Evolutionary conservation across 345 rosid genomes (phyloP).

Genomic region (Eucalyptus virginea): DNA sequence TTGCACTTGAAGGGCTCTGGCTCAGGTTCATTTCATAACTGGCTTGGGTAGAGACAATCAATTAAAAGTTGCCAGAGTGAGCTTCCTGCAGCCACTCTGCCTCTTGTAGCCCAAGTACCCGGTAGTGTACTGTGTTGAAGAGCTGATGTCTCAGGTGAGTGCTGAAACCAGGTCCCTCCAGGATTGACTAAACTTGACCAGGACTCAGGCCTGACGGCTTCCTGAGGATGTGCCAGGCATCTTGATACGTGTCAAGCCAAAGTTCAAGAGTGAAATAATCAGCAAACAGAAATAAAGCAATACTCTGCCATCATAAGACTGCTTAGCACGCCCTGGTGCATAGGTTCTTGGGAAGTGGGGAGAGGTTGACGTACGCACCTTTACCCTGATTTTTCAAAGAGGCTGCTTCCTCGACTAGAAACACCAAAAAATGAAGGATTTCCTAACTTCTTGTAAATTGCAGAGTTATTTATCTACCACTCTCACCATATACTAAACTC

Average conservation of each 20-base stretch:
- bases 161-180: constrained; percentile 31
- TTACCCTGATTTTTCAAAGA: neutral
- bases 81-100: constrained; percentile 84
- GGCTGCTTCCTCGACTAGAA: neutral
- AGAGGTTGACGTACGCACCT: neutral
- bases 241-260: constrained; percentile 68
- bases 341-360: neutral
- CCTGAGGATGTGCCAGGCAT: constrained; percentile 45
- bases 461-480: neutral
- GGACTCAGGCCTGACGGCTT: constrained; percentile 39
- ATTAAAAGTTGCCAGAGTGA: constrained; percentile 82
- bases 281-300: neutral
- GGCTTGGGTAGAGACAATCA: constrained; percentile 55
- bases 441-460: neutral
- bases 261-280: constrained; percentile 38
- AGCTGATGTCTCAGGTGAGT: constrained; percentile 43
- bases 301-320: neutral
- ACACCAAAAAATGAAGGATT: neutral
- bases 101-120: constrained; percentile 58
- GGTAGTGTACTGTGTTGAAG: constrained; percentile 47
- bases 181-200: constrained; percentile 74
- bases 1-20: constrained; percentile 52
- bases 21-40: constrained; percentile 58
- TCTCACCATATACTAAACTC: neutral
- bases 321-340: neutral